Base-by-base conservation (phyloP, 164 flowering plant species). In the Stephania japonica region DNA sequence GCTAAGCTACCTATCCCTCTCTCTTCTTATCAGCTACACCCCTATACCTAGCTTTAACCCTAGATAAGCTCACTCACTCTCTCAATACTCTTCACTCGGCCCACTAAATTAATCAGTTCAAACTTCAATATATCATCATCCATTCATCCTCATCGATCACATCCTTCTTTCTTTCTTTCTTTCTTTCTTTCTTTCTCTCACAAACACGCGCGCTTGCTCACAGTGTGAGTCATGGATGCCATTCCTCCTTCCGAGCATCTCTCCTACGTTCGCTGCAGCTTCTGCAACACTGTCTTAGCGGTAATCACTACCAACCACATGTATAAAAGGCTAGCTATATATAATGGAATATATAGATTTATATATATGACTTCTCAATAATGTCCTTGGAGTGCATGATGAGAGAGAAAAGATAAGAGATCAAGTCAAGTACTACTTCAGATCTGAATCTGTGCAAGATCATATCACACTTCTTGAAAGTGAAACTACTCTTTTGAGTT, bases 231-330 rank as follows among this genome's bases (percentile, higher is more conserved):
- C 80, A 86, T 86, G 89, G 94, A 87, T 27, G 66, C 56, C 67
- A 27, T 67, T 75, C 87, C 86, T 65, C 75, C 86, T 8, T 74
- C 94, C 7, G 97, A 92, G 62, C 97, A 91, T 71, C 83, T 92
- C 76, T 92, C 90, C 86, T 95, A 95, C 65, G 96, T 91, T 72
- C 92, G 91, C 18, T 92, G 99, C 93, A 91, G 87, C 92, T 89
- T 88, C 83, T 95, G 99, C 89, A 84, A 67, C 90, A 95, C 94
- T 68, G 86, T 95, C 78, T 91, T 95, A 70, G 97, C 96, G 83
- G 99, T 95, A 91, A 73, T 32, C 26, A 18, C 24, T 72, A 32
- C 38, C 38, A 4, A 32, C n/a, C n/a, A n/a, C 38, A 32, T 32
- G 38, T 32, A 4, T 32, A 2, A 32, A 32, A 32, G 38, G 38